phyloP scores from a whole-genome alignment of 768 basidiomycete species.

The Paxillus ammoniavirescens region DNA sequence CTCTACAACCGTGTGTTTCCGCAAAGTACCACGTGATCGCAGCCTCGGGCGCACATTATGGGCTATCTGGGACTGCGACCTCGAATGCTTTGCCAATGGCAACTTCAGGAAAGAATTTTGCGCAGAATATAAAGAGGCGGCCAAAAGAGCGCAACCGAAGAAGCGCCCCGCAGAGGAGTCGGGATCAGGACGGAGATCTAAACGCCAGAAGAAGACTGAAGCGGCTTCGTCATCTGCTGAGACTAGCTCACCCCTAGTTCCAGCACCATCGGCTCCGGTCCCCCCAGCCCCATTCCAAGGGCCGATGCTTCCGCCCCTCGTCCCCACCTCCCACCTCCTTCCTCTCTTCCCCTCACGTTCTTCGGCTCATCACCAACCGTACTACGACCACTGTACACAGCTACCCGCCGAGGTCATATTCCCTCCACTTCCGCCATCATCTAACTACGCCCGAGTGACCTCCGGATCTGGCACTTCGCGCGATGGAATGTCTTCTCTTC shows the following conservation, averaged over 20 bases:
- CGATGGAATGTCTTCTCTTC: conserved; percentile 14
- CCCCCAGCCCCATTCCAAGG: conserved; percentile 9
- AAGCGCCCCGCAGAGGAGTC: conserved; percentile 41
- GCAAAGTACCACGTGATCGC: conserved; percentile 78
- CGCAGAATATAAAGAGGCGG: conserved; percentile 33
- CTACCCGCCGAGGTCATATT: conserved; percentile 67
- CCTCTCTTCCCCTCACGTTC: conserved; percentile 53
- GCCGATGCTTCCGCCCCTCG: conserved; percentile 20
- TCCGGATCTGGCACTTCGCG: conserved; percentile 12
- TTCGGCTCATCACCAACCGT: conserved; percentile 69
- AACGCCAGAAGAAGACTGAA: conserved; percentile 43
- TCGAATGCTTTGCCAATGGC: conserved; percentile 80
- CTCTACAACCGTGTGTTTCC: conserved; percentile 87
- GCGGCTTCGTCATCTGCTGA: conserved; percentile 19
- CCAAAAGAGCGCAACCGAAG: conserved; percentile 32
- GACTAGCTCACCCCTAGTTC: conserved; percentile 19
- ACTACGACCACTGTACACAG: conserved; percentile 61
- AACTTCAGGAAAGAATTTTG: conserved; percentile 71
- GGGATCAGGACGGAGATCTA: conserved; percentile 41
- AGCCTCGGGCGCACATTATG: conserved; percentile 81
- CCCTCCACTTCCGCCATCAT: conserved; percentile 63
- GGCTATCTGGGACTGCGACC: conserved; percentile 82
- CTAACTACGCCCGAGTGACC: conserved; percentile 36
- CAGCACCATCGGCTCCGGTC: conserved; percentile 18
- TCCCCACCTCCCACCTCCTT: conserved; percentile 23